Percentiles rank a stretch among this genome's conserved stretches.
These are phyloP conservation scores for Cryptosporidium tyzzeri DNA, from an alignment of 169 alveolate species.

Conservation along the genomic window DNA sequence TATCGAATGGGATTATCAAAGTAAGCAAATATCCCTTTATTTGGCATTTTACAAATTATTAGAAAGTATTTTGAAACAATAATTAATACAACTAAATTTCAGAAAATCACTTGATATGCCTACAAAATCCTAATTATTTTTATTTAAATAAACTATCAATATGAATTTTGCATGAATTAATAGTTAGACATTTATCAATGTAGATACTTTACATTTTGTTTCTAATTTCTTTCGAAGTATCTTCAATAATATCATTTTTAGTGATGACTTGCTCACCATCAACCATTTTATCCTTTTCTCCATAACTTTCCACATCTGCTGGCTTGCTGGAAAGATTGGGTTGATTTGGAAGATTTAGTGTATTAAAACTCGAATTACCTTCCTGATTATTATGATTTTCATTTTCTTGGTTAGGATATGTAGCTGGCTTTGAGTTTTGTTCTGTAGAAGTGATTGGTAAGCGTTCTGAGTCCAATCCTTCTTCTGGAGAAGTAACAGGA, in stretches of 20 bases:
- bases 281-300: not conserved
- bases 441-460: not conserved
- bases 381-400: not conserved
- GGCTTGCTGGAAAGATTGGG: not conserved
- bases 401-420: not conserved
- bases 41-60: no score
- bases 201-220: not conserved
- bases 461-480: not conserved
- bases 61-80: no score
- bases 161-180: no score
- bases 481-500: not conserved
- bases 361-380: not conserved
- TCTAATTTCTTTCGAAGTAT: constrained; percentile 10
- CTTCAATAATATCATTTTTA: not conserved
- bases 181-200: not conserved
- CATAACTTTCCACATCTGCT: not conserved
- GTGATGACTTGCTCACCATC: not conserved
- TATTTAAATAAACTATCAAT: no score
- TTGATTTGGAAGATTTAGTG: not conserved
- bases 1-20: no score
- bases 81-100: no score
- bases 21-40: no score
- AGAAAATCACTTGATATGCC: no score
- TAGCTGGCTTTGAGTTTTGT: no score
- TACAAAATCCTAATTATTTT: not conserved